Evolutionary conservation across 2,329 filamentous ascomycete genomes (phyloP).

Genomic region (Gremmenia infestans): DNA sequence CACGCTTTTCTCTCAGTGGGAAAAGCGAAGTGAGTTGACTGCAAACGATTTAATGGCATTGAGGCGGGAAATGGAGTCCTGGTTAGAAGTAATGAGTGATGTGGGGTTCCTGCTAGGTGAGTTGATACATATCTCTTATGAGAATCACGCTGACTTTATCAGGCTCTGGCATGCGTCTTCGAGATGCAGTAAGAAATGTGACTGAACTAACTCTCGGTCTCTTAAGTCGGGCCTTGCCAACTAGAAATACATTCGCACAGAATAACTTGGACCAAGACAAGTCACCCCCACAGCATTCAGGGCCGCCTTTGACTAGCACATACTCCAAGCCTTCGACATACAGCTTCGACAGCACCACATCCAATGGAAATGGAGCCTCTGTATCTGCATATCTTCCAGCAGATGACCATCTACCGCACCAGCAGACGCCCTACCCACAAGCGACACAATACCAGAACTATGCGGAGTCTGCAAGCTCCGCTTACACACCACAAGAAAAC

Average conservation of each 20-base stretch:
- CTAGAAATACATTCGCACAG: slow-evolving; percentile 31
- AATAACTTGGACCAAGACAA: slow-evolving; percentile 7
- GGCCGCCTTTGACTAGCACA: slow-evolving; percentile 1
- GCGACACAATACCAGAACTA: slow-evolving; percentile 30
- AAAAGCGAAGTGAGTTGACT: slow-evolving; percentile 57
- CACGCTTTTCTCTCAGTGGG: slow-evolving; percentile 63
- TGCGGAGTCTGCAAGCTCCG: slow-evolving; percentile 17
- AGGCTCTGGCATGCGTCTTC: slow-evolving; percentile 44
- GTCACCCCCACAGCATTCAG: slow-evolving; percentile 1
- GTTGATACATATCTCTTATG: slow-evolving; percentile 24
- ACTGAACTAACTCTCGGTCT: slow-evolving; percentile 43
- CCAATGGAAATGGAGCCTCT: slow-evolving; percentile 7
- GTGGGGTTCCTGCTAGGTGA: slow-evolving; percentile 62
- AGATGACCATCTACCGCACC: slow-evolving; percentile 21
- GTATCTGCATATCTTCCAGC: slow-evolving; percentile 14
- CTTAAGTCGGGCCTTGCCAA: slow-evolving; percentile 38
- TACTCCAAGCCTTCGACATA: slow-evolving; percentile 6
- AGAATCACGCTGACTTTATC: slow-evolving; percentile 6
- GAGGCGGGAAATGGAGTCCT: slow-evolving; percentile 62
- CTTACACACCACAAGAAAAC: slow-evolving; percentile 22
- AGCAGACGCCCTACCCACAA: slow-evolving; percentile 28
- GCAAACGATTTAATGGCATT: slow-evolving; percentile 55
- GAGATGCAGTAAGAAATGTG: slow-evolving; percentile 43
- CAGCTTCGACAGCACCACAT: slow-evolving; percentile 8
- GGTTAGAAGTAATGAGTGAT: slow-evolving; percentile 64